Conservation (phyloP, 2,329 filamentous ascomycete species). For the Aspergillus uvarum region DNA sequence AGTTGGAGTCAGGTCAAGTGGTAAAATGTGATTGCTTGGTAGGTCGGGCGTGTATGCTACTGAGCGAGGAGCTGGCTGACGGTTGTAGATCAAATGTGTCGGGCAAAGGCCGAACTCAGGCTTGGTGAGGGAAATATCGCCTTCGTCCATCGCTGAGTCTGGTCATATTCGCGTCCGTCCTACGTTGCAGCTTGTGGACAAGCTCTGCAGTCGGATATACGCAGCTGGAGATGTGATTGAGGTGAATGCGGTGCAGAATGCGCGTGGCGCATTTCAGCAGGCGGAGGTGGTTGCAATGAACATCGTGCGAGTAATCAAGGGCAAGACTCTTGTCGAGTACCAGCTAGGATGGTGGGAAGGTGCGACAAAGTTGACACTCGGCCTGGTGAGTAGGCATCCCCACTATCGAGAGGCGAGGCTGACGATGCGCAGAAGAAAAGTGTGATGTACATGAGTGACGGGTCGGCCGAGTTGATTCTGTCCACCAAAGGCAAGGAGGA, state of each 20-base stretch:
- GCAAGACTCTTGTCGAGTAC: conserved; percentile 45
- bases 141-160: conserved; percentile 46
- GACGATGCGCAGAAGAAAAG: conserved; percentile 44
- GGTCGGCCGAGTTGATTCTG: conserved; percentile 47
- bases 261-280: conserved; percentile 56
- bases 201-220: conserved; percentile 54
- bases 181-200: conserved; percentile 58
- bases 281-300: conserved; percentile 56
- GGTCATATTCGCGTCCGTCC: conserved; percentile 56
- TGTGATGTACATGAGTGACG: conserved; percentile 47
- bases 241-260: conserved; percentile 53
- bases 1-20: conserved; percentile 47
- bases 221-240: conserved; percentile 65
- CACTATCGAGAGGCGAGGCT: background rate
- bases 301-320: conserved; percentile 50
- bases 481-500: conserved; percentile 41
- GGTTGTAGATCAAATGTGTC: no score
- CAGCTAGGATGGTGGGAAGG: conserved; percentile 49
- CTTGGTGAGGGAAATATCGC: conserved; percentile 33
- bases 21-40: conserved; percentile 52
- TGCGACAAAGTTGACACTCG: conserved; percentile 56
- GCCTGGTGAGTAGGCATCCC: conserved; percentile 19
- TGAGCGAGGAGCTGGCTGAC: no score
- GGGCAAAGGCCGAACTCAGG: no score
- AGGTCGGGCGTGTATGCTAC: conserved; percentile 29